Evolutionary conservation across 495 filamentous ascomycete genomes (phyloP).

Genomic region (Xylaria castorea): DNA sequence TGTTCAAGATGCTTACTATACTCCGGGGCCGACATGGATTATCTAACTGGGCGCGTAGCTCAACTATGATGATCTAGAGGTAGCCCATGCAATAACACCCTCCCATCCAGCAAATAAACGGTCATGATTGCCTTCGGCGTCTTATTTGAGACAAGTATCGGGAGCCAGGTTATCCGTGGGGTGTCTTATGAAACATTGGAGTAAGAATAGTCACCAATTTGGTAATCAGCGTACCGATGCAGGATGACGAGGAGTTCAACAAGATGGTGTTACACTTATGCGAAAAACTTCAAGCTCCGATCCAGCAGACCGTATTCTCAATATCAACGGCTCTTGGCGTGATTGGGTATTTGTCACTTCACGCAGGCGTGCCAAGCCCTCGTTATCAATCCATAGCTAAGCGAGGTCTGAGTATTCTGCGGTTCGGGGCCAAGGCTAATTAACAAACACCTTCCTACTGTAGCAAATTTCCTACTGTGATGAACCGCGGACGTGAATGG

Average conservation of each 20-base stretch:
- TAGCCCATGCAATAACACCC: constrained; percentile 8
- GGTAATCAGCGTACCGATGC: neutral
- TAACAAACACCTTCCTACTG: constrained; percentile 16
- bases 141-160: neutral
- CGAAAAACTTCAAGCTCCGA: neutral
- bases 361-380: constrained; percentile 8
- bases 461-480: neutral
- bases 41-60: neutral
- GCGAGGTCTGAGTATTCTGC: constrained; percentile 8
- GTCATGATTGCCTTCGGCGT: neutral
- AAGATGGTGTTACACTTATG: neutral
- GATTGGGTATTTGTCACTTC: constrained; percentile 17
- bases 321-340: constrained; percentile 7
- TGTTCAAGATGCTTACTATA: constrained; percentile 21
- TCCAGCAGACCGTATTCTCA: constrained; percentile 6
- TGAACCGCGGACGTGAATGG: neutral
- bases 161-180: neutral
- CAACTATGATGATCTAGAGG: neutral
- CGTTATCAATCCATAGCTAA: constrained; percentile 14
- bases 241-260: neutral
- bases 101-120: constrained; percentile 9
- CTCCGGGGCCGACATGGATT: neutral
- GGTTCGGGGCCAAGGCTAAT: neutral
- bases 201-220: neutral
- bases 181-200: constrained; percentile 5